Conservation (phyloP, 1,284 basidiomycete genomes). For the Ustilago sp. region DNA sequence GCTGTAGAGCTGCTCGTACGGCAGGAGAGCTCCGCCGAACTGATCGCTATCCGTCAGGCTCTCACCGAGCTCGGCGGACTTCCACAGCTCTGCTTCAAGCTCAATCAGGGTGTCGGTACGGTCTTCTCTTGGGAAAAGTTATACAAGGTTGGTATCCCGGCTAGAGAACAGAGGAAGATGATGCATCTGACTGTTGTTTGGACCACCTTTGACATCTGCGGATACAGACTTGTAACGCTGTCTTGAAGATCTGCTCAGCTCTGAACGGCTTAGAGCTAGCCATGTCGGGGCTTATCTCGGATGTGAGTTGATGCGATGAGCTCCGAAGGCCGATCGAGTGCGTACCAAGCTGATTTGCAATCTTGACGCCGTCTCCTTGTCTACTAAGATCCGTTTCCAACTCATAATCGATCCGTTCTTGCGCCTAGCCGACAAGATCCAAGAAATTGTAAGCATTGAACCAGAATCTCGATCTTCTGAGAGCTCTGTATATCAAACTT, state of each 20-base stretch:
- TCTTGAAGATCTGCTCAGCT: conserved; percentile 24
- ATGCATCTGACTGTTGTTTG: background rate
- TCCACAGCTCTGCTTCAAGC: conserved; percentile 25
- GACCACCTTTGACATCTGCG: background rate
- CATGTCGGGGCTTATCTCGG: conserved; percentile 20
- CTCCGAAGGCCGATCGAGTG: background rate
- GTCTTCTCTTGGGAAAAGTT: conserved; percentile 28
- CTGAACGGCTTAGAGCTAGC: conserved; percentile 23
- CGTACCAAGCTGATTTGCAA: background rate
- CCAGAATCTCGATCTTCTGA: too few relatives aligned
- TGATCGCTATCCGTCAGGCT: conserved; percentile 20
- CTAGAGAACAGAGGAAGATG: background rate
- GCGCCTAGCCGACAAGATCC: conserved; percentile 15
- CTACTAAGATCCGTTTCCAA: conserved; percentile 15
- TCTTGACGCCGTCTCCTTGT: too few relatives aligned
- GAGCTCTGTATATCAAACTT: background rate
- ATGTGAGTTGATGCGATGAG: conserved; percentile 7
- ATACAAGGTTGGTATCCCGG: conserved; percentile 17
- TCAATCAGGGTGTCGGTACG: conserved; percentile 37
- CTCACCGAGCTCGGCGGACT: conserved; percentile 29
- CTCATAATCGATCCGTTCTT: conserved; percentile 17
- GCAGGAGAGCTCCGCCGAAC: conserved; percentile 24
- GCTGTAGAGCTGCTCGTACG: conserved; percentile 39
- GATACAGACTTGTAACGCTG: conserved; percentile 37
- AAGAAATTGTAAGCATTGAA: conserved; percentile 16